Percentiles rank a stretch among this genome's conserved stretches.
These are phyloP conservation scores for Hansenula lynferdii DNA, from an alignment of 1,139 yeast species.

Conservation along the genomic window DNA sequence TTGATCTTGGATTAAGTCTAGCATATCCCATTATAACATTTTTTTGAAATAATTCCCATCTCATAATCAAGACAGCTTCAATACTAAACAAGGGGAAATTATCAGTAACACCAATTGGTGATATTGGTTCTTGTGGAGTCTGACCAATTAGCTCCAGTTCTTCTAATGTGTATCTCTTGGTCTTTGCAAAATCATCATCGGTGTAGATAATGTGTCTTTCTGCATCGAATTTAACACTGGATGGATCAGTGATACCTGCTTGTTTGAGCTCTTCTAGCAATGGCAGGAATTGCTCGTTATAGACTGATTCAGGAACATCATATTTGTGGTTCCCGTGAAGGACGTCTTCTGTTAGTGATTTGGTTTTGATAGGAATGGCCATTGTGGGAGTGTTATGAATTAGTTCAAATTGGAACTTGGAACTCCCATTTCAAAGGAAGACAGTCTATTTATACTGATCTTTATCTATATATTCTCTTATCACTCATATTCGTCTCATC, in stretches of 20 bases:
- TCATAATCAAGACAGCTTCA: constrained; percentile 52
- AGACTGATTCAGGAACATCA: not conserved
- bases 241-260: not conserved
- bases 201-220: constrained; percentile 35
- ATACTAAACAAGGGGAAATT: constrained; percentile 55
- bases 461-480: too few species aligned
- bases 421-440: too few species aligned
- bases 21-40: constrained; percentile 42
- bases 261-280: not conserved
- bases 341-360: too few species aligned
- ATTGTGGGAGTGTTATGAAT: too few species aligned
- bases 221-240: constrained; percentile 33
- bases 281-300: not conserved
- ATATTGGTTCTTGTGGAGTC: constrained; percentile 27
- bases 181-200: constrained; percentile 26
- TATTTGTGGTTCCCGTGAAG: not conserved
- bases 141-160: constrained; percentile 32
- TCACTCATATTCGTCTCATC: too few species aligned
- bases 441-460: too few species aligned
- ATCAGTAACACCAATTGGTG: constrained; percentile 47
- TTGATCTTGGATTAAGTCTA: constrained; percentile 31
- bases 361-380: too few species aligned
- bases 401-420: too few species aligned
- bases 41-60: constrained; percentile 41
- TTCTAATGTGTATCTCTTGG: constrained; percentile 42